These are phyloP conservation scores for Arachis stenosperma DNA, from an alignment of 306 rosid genomes.

Conservation along the genomic window DNA sequence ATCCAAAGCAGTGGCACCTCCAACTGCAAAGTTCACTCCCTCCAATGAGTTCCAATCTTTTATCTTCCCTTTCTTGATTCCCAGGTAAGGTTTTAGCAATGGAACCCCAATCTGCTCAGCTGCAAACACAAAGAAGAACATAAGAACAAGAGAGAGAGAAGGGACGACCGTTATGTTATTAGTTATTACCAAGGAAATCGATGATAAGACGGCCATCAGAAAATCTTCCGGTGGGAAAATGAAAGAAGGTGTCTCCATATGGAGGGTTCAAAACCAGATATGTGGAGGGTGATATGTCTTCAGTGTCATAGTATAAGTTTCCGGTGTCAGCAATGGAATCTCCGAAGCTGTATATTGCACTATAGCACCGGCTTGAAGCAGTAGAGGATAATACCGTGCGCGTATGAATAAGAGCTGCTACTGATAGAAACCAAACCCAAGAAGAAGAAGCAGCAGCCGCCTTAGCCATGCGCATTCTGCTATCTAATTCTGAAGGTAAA, in stretches of 20 bases:
- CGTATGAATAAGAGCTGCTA: not conserved
- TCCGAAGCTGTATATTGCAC: conserved; percentile 48
- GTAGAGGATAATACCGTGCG: not conserved
- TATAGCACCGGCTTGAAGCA: not conserved
- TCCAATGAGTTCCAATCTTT: not conserved
- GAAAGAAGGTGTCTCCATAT: conserved; percentile 43
- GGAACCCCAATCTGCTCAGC: conserved; percentile 46
- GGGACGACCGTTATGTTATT: no score
- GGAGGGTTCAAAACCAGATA: conserved; percentile 14
- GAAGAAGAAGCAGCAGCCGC: not conserved
- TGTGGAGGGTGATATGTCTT: not conserved
- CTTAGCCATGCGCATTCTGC: no score
- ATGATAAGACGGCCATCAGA: conserved; percentile 45
- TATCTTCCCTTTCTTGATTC: not conserved
- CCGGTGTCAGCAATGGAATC: conserved; percentile 50
- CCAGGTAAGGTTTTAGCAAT: conserved; percentile 38
- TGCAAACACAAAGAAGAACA: not conserved
- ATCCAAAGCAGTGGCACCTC: conserved; percentile 50
- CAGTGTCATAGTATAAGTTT: not conserved
- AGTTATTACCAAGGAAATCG: conserved; percentile 37
- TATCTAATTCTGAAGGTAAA: no score
- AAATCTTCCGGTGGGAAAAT: conserved; percentile 40
- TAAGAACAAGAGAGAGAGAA: not conserved
- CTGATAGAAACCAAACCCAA: not conserved
- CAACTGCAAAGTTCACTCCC: conserved; percentile 51